Base-by-base conservation (phyloP, 2,329 filamentous ascomycete genomes). In the Neocucurbitaria cava region DNA sequence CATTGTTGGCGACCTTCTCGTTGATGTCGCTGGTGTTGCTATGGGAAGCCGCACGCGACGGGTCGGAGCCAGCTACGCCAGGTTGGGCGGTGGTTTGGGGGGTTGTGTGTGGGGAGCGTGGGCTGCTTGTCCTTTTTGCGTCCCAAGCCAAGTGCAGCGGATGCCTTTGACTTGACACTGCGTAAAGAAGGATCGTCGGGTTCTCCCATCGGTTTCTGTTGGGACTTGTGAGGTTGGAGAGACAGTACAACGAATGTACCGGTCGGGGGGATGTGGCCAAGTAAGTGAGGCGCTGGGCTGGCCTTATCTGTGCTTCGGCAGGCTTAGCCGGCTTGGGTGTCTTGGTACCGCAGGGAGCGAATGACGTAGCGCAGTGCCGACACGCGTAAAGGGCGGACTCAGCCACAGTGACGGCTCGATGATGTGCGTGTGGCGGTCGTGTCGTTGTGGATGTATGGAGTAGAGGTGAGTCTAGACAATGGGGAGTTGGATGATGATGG, bases 171-270 rank as follows among this genome's bases (percentile, higher is more conserved):
- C 74, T 80, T 78, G 74, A 80, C 77, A 76, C 79, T 81, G 76
- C 79, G 78, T 77, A 79, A 73, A 72, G 78, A 78, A 69, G 77
- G 76, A 56, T 81, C 76, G 78, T 84, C 80, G 76, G 79, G 73
- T 78, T 83, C 79, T 82, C 82, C 82, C 82, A 84, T 84, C 80
- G 79, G 76, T 73, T 72, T 65, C 56, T 65, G 60, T 57, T 39
- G 40, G 54, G 56, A 52, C 35, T 28, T 51, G 48, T 53, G 47
- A 47, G 35, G 53, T 35, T 23, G 47, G 35, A 17, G 41, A 42
- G 31, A 40, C 48, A 56, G 61, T 61, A 60, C 58, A 54, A 40
- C 17, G 21, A 51, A 48, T 44, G 59, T 57, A 56, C 52, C 24
- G 13, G 47, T 49, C 46, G 45, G 47, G n/a, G 26, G 47, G 45